Evolutionary conservation across 257 asterid genomes (phyloP).

Genomic region (Pogostemon cablin): DNA sequence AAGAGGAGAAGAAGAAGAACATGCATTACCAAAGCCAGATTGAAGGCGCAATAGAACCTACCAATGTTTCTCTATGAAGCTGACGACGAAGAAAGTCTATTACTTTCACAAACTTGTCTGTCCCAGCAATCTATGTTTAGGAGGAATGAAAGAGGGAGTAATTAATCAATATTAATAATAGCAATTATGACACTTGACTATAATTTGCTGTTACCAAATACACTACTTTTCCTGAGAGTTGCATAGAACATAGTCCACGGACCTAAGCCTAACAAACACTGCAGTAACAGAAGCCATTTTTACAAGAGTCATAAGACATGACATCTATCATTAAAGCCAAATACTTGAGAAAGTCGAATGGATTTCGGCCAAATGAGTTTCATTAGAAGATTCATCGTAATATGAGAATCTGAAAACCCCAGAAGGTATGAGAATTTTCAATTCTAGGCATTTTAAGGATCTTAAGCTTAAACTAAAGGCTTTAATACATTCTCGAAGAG

Average conservation of each 20-base stretch:
- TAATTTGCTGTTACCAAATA: neutral
- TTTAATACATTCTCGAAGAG: conserved; percentile 18
- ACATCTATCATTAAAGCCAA: conserved; percentile 2
- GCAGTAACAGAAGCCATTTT: neutral
- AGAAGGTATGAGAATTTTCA: neutral
- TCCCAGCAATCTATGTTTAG: conserved; percentile 70
- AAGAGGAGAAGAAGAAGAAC: neutral
- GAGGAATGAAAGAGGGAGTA: neutral
- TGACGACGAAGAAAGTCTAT: conserved; percentile 52
- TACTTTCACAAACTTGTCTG: conserved; percentile 70
- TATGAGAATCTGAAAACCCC: neutral
- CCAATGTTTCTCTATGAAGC: conserved; percentile 43
- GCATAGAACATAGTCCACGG: neutral
- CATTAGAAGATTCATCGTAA: neutral
- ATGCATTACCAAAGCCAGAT: too few species aligned
- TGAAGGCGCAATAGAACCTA: too few species aligned
- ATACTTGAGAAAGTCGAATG: neutral
- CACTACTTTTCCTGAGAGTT: neutral
- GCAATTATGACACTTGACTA: neutral
- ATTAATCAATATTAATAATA: too few species aligned
- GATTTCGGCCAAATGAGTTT: neutral
- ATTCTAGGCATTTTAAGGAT: neutral
- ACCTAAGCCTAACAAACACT: conserved; percentile 5
- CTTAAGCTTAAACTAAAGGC: conserved; percentile 11
- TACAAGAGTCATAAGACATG: neutral